A percentile compares a stretch with the other conserved stretches of the same genome.
Conservation (phyloP, 805 yeast genomes). For the Candida vaughaniae region DNA sequence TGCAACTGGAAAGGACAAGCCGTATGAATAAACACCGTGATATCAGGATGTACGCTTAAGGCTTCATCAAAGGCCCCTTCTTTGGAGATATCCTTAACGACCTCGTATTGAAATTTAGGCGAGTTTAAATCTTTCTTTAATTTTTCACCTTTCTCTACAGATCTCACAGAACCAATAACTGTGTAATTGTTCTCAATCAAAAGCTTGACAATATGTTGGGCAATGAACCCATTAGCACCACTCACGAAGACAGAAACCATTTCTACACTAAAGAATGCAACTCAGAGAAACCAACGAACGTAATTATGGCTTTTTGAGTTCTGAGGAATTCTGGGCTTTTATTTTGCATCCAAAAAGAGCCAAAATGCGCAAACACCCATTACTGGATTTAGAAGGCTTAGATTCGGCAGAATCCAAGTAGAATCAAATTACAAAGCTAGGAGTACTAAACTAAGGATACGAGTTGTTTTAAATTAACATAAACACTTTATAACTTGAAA, state of each 20-base stretch:
- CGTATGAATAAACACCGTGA: slow-evolving; percentile 26
- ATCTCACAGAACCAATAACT: slow-evolving; percentile 54
- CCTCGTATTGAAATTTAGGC: slow-evolving; percentile 22
- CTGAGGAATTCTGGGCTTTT: too few relatives aligned
- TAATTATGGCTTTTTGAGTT: too few relatives aligned
- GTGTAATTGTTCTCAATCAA: slow-evolving; percentile 40
- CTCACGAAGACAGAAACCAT: slow-evolving; percentile 47
- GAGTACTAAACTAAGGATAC: too few relatives aligned
- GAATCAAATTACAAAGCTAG: too few relatives aligned
- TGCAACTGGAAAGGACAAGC: slow-evolving; percentile 27
- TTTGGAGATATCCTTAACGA: slow-evolving; percentile 21
- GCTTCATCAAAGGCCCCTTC: slow-evolving; percentile 28
- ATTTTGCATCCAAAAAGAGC: too few relatives aligned
- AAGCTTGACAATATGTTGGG: slow-evolving; percentile 45
- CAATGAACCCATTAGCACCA: slow-evolving; percentile 58
- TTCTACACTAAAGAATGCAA: too few relatives aligned
- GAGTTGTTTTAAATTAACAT: too few relatives aligned
- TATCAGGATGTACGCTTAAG: slow-evolving; percentile 26
- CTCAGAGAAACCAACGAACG: too few relatives aligned
- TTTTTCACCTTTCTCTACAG: slow-evolving; percentile 41
- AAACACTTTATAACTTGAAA: slow-evolving; percentile 47
- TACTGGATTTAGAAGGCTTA: background rate
- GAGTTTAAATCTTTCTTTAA: slow-evolving; percentile 18
- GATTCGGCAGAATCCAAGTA: too few relatives aligned
- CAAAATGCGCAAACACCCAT: too few relatives aligned